Base-by-base conservation (phyloP, 177 flowering plant genomes). In the Tripterygium wilfordii region DNA sequence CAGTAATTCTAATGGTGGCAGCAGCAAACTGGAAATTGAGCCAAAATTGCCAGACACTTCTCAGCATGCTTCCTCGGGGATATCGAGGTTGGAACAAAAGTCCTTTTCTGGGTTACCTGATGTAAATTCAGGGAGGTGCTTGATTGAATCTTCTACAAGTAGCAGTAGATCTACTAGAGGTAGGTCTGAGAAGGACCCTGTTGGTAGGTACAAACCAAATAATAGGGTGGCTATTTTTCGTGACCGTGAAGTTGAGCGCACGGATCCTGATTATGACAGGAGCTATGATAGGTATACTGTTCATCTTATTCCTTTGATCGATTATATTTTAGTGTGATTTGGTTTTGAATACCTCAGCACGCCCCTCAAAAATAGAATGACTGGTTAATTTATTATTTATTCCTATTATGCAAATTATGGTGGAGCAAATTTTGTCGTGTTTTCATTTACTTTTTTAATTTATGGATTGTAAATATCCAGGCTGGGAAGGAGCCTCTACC, bases 251-350 rank as follows among this genome's bases (percentile, higher is more conserved):
- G 60, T 87, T 63, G 99, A 94, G 10, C 74, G 88, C 14, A 84
- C 80, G 58, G 97, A 94, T 43, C 99, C 97, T 55, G 99, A 94
- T 62, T 94, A 84, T 78, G 83, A 94, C 64, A 73, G 99, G 63
- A 94, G 54, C 74, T 90, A 94, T 66, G 97, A 94, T 25, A 85
- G 95, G 97, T 87, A 69, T 30, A 38, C 15, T 42, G 23, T 27
- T 8, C 25, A 26, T 44, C 24, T 49, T n/a, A n/a, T n/a, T n/a
- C n/a, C n/a, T n/a, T n/a, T n/a, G n/a, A n/a, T n/a, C n/a, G n/a
- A n/a, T n/a, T n/a, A n/a, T n/a, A n/a, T n/a, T n/a, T n/a, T n/a
- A n/a, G n/a, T n/a, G n/a, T n/a, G n/a, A n/a, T n/a, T n/a, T n/a
- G n/a, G n/a, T n/a, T n/a, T n/a, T n/a, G n/a, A n/a, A n/a, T n/a